Conservation (phyloP, 2,329 filamentous ascomycete species). For the Passalora sequoiae region DNA sequence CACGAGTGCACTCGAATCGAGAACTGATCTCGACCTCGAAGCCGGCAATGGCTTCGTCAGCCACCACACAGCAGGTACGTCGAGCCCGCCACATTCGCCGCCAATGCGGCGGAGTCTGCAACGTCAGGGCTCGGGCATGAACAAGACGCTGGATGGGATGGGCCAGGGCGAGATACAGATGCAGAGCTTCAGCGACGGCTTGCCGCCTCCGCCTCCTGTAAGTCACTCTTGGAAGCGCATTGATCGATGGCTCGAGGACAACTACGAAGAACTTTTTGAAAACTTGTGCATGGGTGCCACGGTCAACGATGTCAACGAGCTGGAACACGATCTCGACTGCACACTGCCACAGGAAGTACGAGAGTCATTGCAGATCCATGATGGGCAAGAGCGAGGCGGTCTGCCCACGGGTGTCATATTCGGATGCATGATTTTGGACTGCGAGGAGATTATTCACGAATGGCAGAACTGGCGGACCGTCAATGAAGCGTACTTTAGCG, state of each 20-base stretch:
- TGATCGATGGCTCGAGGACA: slow-evolving; percentile 86
- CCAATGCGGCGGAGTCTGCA: slow-evolving; percentile 67
- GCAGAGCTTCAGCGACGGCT: slow-evolving; percentile 89
- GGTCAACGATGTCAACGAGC: slow-evolving; percentile 88
- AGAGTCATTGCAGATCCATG: slow-evolving; percentile 84
- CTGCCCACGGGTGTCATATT: slow-evolving; percentile 89
- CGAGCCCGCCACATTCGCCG: slow-evolving; percentile 77
- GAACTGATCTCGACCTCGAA: slow-evolving; percentile 68
- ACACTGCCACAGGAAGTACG: slow-evolving; percentile 88
- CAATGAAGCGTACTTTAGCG: slow-evolving; percentile 77
- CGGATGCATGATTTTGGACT: slow-evolving; percentile 90
- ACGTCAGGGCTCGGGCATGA: slow-evolving; percentile 40
- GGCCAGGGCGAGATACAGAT: slow-evolving; percentile 83
- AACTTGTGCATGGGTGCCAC: slow-evolving; percentile 90
- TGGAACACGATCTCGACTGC: slow-evolving; percentile 93
- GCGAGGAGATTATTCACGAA: slow-evolving; percentile 95
- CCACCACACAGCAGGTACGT: slow-evolving; percentile 52
- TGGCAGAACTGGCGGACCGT: slow-evolving; percentile 96
- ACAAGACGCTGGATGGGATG: slow-evolving; percentile 61
- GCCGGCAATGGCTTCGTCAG: slow-evolving; percentile 57
- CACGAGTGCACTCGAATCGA: slow-evolving; percentile 79
- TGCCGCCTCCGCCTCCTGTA: slow-evolving; percentile 83
- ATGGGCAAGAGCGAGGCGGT: slow-evolving; percentile 94
- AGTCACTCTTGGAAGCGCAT: slow-evolving; percentile 90
- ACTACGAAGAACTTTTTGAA: slow-evolving; percentile 91